A percentile compares a stretch with the other conserved stretches of the same genome.
Conservation (phyloP, 2,329 filamentous ascomycete species). For the Phyllosticta citribraziliensis region DNA sequence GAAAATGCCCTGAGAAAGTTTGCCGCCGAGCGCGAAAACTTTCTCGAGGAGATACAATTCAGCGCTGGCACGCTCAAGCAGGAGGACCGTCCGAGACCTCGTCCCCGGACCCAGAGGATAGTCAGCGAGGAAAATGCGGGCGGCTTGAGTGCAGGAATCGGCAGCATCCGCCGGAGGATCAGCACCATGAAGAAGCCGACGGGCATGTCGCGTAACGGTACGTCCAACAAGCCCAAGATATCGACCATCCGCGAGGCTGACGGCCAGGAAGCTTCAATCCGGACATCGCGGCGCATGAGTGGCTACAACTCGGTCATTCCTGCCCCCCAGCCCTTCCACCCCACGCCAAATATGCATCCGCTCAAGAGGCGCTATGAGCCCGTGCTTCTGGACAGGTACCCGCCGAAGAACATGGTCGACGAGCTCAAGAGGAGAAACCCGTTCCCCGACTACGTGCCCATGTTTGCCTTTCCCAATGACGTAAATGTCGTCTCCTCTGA, state of each 20-base stretch:
- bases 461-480: slow-evolving; percentile 99
- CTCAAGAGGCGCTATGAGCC: slow-evolving; percentile 90
- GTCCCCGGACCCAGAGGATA: slow-evolving; percentile 73
- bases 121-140: slow-evolving; percentile 53
- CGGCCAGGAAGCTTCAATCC: slow-evolving; percentile 48
- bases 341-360: slow-evolving; percentile 89
- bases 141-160: slow-evolving; percentile 53
- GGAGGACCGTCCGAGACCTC: slow-evolving; percentile 48
- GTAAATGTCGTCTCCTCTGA: slow-evolving; percentile 95
- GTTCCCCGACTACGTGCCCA: slow-evolving; percentile 95
- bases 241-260: background rate
- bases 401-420: slow-evolving; percentile 70
- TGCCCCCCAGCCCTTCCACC: slow-evolving; percentile 78
- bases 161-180: slow-evolving; percentile 84
- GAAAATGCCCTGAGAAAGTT: slow-evolving; percentile 91
- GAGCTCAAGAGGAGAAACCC: slow-evolving; percentile 70
- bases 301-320: slow-evolving; percentile 99
- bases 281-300: slow-evolving; percentile 80
- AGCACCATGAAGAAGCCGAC: slow-evolving; percentile 92
- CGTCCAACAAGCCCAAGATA: slow-evolving; percentile 13
- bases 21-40: slow-evolving; percentile 86
- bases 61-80: slow-evolving; percentile 63
- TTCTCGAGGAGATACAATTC: slow-evolving; percentile 85
- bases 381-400: slow-evolving; percentile 89
- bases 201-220: slow-evolving; percentile 64